phyloP scores from a whole-genome alignment of 2,329 filamentous ascomycete genomes.

The Scolecobasidium constrictum region DNA sequence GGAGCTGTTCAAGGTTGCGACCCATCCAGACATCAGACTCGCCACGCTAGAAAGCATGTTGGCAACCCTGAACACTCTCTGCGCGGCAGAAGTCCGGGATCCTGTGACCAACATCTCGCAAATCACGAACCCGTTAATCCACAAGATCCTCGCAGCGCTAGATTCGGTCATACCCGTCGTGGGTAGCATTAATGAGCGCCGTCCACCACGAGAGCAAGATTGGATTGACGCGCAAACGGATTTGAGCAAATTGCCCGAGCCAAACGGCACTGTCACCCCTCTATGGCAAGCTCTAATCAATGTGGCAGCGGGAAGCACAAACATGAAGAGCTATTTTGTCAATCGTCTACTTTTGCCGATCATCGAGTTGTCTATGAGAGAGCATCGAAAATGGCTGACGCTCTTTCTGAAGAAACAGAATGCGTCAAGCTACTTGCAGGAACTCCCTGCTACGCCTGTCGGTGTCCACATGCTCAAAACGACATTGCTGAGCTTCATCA shows the following conservation, averaged over 20 bases:
- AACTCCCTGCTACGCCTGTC: neutral
- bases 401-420: conserved; percentile 11
- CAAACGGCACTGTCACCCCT: conserved; percentile 9
- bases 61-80: conserved; percentile 22
- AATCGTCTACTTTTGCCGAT: conserved; percentile 12
- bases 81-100: conserved; percentile 11
- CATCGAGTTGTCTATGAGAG: conserved; percentile 10
- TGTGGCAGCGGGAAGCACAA: neutral
- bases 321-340: conserved; percentile 9
- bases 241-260: neutral
- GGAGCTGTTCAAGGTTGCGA: conserved; percentile 18
- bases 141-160: conserved; percentile 17
- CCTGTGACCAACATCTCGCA: conserved; percentile 10
- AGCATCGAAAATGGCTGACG: conserved; percentile 13
- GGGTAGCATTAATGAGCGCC: conserved; percentile 24
- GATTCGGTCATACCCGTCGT: conserved; percentile 21
- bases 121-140: conserved; percentile 10
- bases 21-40: conserved; percentile 27
- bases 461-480: neutral
- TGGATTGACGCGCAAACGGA: conserved; percentile 18
- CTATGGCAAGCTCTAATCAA: neutral
- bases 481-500: neutral
- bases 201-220: conserved; percentile 18
- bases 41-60: no score
- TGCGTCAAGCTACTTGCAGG: neutral